Evolutionary conservation across 371 early-diverging fungal species (phyloP).

Genomic region (Circinella umbellata): DNA sequence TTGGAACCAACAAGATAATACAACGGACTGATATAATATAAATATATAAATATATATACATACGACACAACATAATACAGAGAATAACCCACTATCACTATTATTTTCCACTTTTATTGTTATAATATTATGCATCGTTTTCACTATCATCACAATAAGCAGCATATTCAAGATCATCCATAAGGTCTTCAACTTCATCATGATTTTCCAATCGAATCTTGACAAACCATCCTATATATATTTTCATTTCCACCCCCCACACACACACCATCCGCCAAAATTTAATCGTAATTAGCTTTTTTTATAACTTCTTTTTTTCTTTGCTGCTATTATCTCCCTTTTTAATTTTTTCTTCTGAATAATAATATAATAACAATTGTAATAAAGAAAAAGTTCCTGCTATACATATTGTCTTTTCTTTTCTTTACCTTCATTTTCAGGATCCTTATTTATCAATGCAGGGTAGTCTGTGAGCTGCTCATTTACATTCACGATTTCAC

Average conservation of each 20-base stretch:
- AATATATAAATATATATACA: no score
- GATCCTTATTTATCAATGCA: constrained; percentile 74
- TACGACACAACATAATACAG: no score
- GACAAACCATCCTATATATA: constrained; percentile 83
- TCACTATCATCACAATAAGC: constrained; percentile 41
- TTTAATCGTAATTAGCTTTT: no score
- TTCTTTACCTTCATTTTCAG: constrained; percentile 76
- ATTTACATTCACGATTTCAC: constrained; percentile 84
- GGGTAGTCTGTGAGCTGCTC: constrained; percentile 66
- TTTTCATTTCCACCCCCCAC: no score
- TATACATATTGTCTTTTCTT: no score
- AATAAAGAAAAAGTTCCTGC: no score
- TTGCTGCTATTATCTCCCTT: neutral
- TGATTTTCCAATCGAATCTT: constrained; percentile 81
- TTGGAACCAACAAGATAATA: neutral
- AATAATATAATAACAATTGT: no score
- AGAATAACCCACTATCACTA: no score
- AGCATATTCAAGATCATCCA: constrained; percentile 77
- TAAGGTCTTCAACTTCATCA: constrained; percentile 69
- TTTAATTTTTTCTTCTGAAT: neutral
- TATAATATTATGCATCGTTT: neutral
- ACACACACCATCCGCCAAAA: no score
- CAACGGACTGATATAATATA: no score
- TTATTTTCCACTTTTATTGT: no score
- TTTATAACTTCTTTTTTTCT: neutral